Base-by-base conservation (phyloP, 768 basidiomycete genomes). In the Trametopsis cervina region DNA sequence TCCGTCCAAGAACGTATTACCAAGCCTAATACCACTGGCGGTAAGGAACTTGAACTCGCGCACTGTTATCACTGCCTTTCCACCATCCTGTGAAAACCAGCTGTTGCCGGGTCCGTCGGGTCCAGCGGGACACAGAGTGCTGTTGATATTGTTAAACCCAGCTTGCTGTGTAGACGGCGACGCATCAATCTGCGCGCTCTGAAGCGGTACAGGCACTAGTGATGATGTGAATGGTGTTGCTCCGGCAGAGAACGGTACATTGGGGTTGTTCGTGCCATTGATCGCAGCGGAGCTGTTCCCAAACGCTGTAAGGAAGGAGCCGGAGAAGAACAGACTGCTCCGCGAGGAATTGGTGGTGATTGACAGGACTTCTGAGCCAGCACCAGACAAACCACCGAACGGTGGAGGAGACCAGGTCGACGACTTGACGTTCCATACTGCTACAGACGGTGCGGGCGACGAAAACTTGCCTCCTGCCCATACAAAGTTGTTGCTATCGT, bases 191-290 rank as follows among this genome's bases (percentile, higher is more conserved):
- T 72, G 61, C n/a, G 83, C 80, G 17, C 73, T 73, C 52, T 73
- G 64, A 15, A 92, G 66, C 25, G 87, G 80, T 26, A 92, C 69
- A 15, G 89, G 87, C 29, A 93, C 90, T 42, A 96, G 81, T 9
- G 91, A 94, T 2, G 89, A 88, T 3, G 93, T 87, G 62, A 89
- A 91, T 0, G 88, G 86, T 0, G 88, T 84, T 12, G 90, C 88
- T 22, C 87, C 83, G 1, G 79, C 62, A 18, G 91, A 92, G 57
- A 80, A 83, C 11, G 89, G 89, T 3, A 92, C 82, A 50, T 86
- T 92, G 10, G 89, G 89, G 60, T 91, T 92, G 60, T 85, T 85
- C 36, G 82, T 81, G 52, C 76, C 75, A 59, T 81, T 85, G 41
- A 79, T 56, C 37, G 67, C 60, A 25, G 72, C 66, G 4, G 64